Conservation (phyloP, 2,329 filamentous ascomycete genomes). For the Fusarium coicis region DNA sequence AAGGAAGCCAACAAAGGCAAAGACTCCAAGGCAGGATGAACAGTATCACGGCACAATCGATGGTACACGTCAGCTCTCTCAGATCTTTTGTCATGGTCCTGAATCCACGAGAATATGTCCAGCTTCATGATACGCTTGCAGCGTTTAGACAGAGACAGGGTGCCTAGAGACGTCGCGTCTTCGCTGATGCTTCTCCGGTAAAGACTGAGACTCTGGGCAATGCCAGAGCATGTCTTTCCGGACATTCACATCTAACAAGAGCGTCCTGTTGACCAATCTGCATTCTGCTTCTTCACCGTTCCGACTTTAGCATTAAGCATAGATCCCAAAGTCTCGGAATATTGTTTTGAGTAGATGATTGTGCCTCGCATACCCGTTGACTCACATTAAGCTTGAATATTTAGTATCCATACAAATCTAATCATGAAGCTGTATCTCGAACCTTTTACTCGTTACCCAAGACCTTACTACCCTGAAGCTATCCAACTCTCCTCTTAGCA, state of each 20-base stretch:
- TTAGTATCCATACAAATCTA: not conserved
- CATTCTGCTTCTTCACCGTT: rapidly evolving
- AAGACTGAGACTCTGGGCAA: rapidly evolving
- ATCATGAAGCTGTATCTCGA: not conserved
- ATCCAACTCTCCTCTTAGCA: not conserved
- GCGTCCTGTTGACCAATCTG: not conserved
- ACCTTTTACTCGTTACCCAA: not conserved
- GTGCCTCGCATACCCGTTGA: not conserved
- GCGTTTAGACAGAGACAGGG: no score
- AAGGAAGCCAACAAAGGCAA: not conserved
- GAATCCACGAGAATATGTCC: not conserved
- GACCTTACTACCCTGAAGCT: not conserved
- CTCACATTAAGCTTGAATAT: not conserved
- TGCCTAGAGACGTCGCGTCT: not conserved
- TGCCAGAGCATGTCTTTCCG: rapidly evolving
- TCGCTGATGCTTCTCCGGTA: rapidly evolving
- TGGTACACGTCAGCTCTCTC: not conserved
- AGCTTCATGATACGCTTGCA: not conserved
- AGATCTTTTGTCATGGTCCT: rapidly evolving
- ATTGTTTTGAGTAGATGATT: not conserved
- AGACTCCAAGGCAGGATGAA: not conserved
- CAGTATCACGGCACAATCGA: not conserved
- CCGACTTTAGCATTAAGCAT: not conserved
- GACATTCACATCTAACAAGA: rapidly evolving
- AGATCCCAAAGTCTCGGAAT: not conserved